A percentile compares a stretch with the other conserved stretches of the same genome.
phyloP scores from a whole-genome alignment of 2,329 filamentous ascomycete genomes.

The Colletotrichum tabaci region DNA sequence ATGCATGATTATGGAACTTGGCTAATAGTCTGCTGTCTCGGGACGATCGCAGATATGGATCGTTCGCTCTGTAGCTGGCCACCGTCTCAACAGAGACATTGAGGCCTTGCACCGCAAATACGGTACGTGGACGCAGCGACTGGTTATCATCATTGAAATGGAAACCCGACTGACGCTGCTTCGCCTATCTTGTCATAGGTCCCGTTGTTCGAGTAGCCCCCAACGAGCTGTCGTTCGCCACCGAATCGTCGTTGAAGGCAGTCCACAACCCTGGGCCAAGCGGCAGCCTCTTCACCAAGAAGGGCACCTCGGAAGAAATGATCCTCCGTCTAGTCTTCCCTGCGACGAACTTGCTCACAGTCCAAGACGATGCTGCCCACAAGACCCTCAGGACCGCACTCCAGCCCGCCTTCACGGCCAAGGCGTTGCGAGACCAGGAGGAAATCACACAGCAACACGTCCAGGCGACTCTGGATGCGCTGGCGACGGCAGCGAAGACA shows the following conservation, averaged over 20 bases:
- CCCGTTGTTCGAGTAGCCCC: not conserved
- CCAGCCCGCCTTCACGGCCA: not conserved
- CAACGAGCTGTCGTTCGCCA: not conserved
- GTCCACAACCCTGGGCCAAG: not conserved
- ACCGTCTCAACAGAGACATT: slow-evolving; percentile 3
- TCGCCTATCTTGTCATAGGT: not conserved
- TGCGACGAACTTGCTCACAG: not conserved
- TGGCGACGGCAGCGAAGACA: not conserved
- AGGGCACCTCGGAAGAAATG: not conserved
- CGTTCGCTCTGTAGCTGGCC: not conserved
- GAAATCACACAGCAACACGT: not conserved
- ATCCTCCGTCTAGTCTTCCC: not conserved
- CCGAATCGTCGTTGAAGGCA: not conserved
- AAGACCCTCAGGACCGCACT: not conserved
- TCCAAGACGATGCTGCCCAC: not conserved
- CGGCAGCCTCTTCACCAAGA: not conserved
- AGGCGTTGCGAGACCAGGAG: not conserved
- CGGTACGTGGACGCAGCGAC: not conserved
- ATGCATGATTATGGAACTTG: not conserved
- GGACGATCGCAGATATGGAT: not conserved
- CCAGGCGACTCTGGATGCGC: not conserved
- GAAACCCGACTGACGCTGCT: too few relatives aligned
- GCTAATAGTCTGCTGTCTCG: not conserved
- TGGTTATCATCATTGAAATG: not conserved
- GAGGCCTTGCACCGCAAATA: not conserved